Evolutionary conservation across 148 eudicot species (phyloP).

Genomic region (Fagopyrum esculentum): DNA sequence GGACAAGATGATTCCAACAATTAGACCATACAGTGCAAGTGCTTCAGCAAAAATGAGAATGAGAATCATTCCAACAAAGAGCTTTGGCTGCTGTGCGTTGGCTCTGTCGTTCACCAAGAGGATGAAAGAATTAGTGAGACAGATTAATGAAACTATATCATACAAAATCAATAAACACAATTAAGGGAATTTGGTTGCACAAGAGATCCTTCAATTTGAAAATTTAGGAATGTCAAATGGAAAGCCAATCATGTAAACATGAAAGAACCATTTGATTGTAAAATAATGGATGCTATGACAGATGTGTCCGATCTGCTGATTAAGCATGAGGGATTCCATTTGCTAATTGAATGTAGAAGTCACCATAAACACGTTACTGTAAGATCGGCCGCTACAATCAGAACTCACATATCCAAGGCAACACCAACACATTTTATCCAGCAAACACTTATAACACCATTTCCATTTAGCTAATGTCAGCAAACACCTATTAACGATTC

Average conservation of each 20-base stretch:
- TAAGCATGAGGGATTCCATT: neutral
- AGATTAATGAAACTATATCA: neutral
- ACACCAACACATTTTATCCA: neutral
- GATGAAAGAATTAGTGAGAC: neutral
- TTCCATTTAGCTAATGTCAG: neutral
- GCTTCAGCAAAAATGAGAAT: conserved; percentile 23
- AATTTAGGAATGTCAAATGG: neutral
- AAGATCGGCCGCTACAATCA: neutral
- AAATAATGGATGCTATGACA: neutral
- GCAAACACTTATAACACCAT: neutral
- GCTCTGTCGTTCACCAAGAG: conserved; percentile 15
- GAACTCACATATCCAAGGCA: neutral
- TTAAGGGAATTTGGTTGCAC: neutral
- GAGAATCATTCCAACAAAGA: conserved; percentile 22
- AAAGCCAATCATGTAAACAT: neutral
- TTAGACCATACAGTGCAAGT: conserved; percentile 22
- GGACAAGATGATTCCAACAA: conserved; percentile 23
- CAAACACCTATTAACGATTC: neutral
- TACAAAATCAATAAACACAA: neutral
- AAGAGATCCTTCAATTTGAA: neutral
- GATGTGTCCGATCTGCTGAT: neutral
- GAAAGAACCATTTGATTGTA: neutral
- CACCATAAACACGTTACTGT: neutral
- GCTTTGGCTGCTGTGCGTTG: conserved; percentile 23
- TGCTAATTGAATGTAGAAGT: neutral